phyloP scores from a whole-genome alignment of 441 rosid genomes.

The Melastoma candidum region DNA sequence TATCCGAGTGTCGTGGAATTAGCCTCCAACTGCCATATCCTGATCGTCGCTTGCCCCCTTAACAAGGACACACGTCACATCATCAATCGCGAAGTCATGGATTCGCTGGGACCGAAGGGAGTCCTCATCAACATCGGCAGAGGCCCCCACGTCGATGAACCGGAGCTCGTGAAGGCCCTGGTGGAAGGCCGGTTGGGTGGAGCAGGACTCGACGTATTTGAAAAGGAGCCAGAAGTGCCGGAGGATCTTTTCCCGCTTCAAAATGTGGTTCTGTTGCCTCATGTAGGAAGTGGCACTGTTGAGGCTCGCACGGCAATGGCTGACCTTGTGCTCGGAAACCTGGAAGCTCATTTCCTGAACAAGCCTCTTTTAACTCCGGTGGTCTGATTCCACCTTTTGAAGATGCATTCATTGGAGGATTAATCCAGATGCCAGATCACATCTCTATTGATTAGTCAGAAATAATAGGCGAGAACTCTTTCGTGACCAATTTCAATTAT shows the following conservation, averaged over 20 bases:
- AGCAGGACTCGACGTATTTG: slow-evolving; percentile 68
- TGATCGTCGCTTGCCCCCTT: slow-evolving; percentile 49
- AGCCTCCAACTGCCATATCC: slow-evolving; percentile 53
- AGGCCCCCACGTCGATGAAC: slow-evolving; percentile 63
- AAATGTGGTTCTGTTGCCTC: slow-evolving; percentile 58
- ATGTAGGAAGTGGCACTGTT: slow-evolving; percentile 41
- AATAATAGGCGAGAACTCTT: no score
- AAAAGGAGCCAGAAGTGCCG: slow-evolving; percentile 52
- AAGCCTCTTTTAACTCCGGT: slow-evolving; percentile 47
- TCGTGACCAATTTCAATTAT: no score
- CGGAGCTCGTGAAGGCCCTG: slow-evolving; percentile 54
- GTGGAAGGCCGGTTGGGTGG: slow-evolving; percentile 57
- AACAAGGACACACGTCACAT: slow-evolving; percentile 45
- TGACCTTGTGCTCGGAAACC: slow-evolving; percentile 54
- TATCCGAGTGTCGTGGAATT: slow-evolving; percentile 37
- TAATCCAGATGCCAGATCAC: no score
- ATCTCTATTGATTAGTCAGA: no score
- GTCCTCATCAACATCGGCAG: slow-evolving; percentile 57
- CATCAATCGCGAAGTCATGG: slow-evolving; percentile 39
- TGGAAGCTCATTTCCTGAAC: slow-evolving; percentile 45
- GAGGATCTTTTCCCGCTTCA: slow-evolving; percentile 45
- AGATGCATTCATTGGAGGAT: no score
- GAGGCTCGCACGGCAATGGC: slow-evolving; percentile 65
- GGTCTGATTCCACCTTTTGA: slow-evolving; percentile 19
- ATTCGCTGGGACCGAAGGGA: slow-evolving; percentile 56